A percentile compares a stretch with the other conserved stretches of the same genome.
Evolutionary conservation across 495 filamentous ascomycete species (phyloP).

Genomic region (Darksidea phi): DNA sequence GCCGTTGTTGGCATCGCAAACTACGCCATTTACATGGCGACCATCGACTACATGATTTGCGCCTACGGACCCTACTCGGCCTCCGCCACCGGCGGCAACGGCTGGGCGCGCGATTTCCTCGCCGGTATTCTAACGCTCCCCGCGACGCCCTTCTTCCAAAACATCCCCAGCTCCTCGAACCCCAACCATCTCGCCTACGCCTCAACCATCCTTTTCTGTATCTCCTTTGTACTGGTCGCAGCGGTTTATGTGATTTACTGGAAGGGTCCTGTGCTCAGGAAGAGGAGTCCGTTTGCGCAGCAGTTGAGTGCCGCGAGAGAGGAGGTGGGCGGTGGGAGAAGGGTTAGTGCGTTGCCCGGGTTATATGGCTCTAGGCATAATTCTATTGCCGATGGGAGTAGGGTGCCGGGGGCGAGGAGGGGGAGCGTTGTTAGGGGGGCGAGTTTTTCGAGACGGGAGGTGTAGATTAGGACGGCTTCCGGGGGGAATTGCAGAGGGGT

Average conservation of each 20-base stretch:
- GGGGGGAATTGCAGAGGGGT: too few relatives aligned
- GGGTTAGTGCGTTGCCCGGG: not conserved
- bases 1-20: constrained; percentile 69
- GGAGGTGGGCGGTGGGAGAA: constrained; percentile 6
- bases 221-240: constrained; percentile 64
- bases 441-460: not conserved
- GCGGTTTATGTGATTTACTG: constrained; percentile 76
- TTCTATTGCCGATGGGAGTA: not conserved
- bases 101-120: constrained; percentile 75
- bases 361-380: not conserved
- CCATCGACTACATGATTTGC: constrained; percentile 83
- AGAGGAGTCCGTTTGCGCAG: constrained; percentile 72
- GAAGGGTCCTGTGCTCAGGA: constrained; percentile 65
- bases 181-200: constrained; percentile 63
- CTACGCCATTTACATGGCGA: constrained; percentile 71
- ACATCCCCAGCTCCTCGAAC: constrained; percentile 54
- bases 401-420: not conserved
- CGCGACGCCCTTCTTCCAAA: constrained; percentile 57
- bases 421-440: not conserved
- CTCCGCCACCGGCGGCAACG: constrained; percentile 75
- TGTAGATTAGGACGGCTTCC: too few relatives aligned
- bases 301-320: constrained; percentile 23
- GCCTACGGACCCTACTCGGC: constrained; percentile 76
- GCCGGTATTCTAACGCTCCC: constrained; percentile 67
- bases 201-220: constrained; percentile 67